Evolutionary conservation across 345 rosid genomes (phyloP).

Genomic region (Melaleuca quinquenervia): DNA sequence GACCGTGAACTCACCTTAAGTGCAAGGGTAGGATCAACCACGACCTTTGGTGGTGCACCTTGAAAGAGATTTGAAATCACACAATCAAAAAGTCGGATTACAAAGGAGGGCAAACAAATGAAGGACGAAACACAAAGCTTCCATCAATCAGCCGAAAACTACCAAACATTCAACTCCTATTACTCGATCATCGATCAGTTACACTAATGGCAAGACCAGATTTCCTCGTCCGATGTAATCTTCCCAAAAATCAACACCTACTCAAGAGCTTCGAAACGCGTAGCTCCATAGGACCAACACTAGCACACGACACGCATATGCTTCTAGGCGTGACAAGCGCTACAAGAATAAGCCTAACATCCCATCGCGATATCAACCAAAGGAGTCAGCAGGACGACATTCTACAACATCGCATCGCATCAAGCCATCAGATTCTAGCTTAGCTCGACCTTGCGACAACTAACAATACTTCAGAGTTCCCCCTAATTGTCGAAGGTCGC

Average conservation of each 20-base stretch:
- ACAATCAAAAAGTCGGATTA: neutral
- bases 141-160: neutral
- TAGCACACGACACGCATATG: neutral
- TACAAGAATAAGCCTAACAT: neutral
- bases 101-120: neutral
- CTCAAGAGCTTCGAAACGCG: neutral
- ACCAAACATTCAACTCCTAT: neutral
- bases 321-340: neutral
- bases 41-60: neutral
- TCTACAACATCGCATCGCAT: neutral
- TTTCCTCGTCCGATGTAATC: neutral
- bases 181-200: neutral
- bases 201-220: neutral
- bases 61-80: neutral
- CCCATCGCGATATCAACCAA: neutral
- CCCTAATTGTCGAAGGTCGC: neutral
- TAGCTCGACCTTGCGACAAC: neutral
- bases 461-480: neutral
- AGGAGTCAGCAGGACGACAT: neutral
- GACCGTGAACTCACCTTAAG: neutral
- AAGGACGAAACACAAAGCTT: neutral
- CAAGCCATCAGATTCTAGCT: neutral
- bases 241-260: neutral
- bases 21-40: neutral
- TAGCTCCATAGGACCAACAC: neutral